Base-by-base conservation (phyloP, 2,329 filamentous ascomycete genomes). In the Aspergillus tanneri region DNA sequence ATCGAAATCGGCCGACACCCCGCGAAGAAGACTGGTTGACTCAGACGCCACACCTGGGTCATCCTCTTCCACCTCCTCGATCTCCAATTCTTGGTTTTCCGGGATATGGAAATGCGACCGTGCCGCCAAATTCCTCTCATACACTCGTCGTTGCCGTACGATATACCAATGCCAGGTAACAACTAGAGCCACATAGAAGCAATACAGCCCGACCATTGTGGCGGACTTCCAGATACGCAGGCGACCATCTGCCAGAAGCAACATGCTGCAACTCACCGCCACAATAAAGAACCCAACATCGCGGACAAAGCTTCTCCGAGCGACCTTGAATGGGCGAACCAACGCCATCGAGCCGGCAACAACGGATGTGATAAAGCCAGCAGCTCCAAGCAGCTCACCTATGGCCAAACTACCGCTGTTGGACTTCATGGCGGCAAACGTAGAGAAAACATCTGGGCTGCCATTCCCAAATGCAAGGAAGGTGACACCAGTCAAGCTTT, bases 381-480 rank as follows among this genome's bases (percentile, higher is more conserved):
- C 93, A 9, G 93, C 93, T 25, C 93, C 93, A 44, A 99, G 90
- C 42, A 99, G 78, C 73, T 99, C 93, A 37, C 93, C 93, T 32
- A 99, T 84, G 1, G 93, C 93, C 77, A 99, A 82, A 73, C 91
- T 95, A n/a, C 92, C 92, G 66, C 91, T 96, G 64, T 97, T 90
- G 19, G 91, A 96, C 63, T 85, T 86, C 90, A 99, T 97, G 58
- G 93, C 95, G 12, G 93, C 93, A 72, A 99, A 97, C 2, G 93
- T 99, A 57, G 91, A 96, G 71, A 99, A 99, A 37, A 99, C 91
- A 70, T 99, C 93, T 2, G 93, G 93, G 53, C 92, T 97, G 43
- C 93, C 93, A 75, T 99, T 99, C 56, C 93, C 93, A 71, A 99
- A 95, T 7, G 93, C 93, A 43, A 99, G 75, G 62, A 99, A 95